These are phyloP conservation scores for Ustilago tritici DNA, from an alignment of 1,284 basidiomycete species.

Conservation along the genomic window DNA sequence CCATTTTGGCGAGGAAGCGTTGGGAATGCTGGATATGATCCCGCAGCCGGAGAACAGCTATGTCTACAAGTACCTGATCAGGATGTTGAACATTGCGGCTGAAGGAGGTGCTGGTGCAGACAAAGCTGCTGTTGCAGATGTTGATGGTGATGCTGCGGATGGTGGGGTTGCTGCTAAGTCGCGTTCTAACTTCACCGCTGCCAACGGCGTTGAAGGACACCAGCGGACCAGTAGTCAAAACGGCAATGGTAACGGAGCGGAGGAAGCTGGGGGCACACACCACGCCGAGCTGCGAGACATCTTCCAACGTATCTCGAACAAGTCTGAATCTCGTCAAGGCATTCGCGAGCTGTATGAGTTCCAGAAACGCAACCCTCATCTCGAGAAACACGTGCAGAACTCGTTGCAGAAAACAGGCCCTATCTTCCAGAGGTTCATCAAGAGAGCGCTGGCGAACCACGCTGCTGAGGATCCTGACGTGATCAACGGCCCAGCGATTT, in stretches of 20 bases:
- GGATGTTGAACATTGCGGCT: constrained; percentile 58
- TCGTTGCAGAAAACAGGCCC: constrained; percentile 71
- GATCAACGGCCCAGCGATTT: constrained; percentile 7
- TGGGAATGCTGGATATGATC: constrained; percentile 61
- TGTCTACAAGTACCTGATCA: constrained; percentile 65
- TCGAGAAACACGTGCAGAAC: constrained; percentile 79
- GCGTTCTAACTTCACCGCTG: constrained; percentile 1
- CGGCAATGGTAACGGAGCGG: constrained; percentile 51
- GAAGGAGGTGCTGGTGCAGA: constrained; percentile 32
- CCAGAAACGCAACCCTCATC: constrained; percentile 89
- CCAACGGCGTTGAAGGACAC: constrained; percentile 70
- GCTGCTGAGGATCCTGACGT: constrained; percentile 84
- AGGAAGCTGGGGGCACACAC: constrained; percentile 75
- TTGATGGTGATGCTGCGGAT: constrained; percentile 79
- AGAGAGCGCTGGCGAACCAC: constrained; percentile 72
- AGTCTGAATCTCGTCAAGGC: constrained; percentile 84
- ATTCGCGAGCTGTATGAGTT: constrained; percentile 97
- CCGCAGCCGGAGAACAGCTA: constrained; percentile 62
- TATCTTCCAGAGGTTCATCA: constrained; percentile 71
- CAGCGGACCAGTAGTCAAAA: constrained; percentile 73
- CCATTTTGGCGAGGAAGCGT: constrained; percentile 57
- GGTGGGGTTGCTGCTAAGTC: constrained; percentile 17
- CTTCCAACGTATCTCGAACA: constrained; percentile 85
- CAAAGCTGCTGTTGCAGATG: constrained; percentile 31
- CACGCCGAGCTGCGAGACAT: constrained; percentile 84